Evolutionary conservation across 1,284 basidiomycete genomes (phyloP), one percentile per base, ranked within the genome.

Genomic region (Porogramme epimiltina): DNA sequence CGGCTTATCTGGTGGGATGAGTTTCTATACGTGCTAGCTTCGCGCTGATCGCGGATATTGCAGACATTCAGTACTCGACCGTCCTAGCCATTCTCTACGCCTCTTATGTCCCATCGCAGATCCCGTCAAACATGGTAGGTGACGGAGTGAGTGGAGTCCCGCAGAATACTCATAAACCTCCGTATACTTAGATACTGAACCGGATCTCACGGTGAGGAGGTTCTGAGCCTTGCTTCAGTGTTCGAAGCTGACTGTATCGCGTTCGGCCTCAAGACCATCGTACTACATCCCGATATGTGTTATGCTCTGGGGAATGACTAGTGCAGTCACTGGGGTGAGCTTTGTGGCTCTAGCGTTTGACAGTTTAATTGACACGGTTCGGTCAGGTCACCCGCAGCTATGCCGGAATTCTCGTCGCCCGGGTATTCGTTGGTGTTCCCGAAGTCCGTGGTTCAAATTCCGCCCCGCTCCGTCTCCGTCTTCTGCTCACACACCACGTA

Each of bases 41-140:
- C 34, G 13, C 33, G 28, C 28, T 31, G 28, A 31, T 31, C 28
- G 28, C 8, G 6, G 8, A 6, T 5, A 2, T 18, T 19, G n/a
- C 52, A 85, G 84, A 81, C 57, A 70, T 84, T n/a, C 77, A 85
- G 60, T 86, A 86, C 62, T 73, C 75, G 11, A 80, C 78, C 0
- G 70, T 84, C 9, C 71, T 86, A 13, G 83, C 82, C 0, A 74
- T 85, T 40, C 72, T 85, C 22, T 86, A 79, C 55, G 82, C 72
- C 2, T 80, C 82, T 0, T 85, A 85, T 52, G 77, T 78, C 40
- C 82, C 83, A 1, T 77, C 79, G 9, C 82, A 86, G 62, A 78
- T 87, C 42, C 84, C 84, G 3, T 85, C 82, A 0, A 86, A 86
- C 50, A 85, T 87, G 79, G 82, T 80, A 13, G 13, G 28, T 31